Base-by-base conservation (phyloP, 192 early-diverging fungal genomes). In the Thamnidium elegans region DNA sequence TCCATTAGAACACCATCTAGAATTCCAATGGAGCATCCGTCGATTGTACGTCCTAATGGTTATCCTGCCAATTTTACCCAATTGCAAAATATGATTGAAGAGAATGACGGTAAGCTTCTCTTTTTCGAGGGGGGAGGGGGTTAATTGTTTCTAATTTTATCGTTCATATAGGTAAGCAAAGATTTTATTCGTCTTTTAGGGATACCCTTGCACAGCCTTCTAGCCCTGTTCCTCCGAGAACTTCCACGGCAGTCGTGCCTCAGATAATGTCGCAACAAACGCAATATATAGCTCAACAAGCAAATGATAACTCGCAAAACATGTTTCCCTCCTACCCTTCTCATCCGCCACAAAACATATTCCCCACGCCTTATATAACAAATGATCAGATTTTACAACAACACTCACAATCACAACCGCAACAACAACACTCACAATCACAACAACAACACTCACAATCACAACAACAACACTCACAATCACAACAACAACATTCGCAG, bases 371-470 rank as follows among this genome's bases (percentile, higher is more conserved):
- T 5, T 48, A 48, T 45, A 45, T 59, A 13, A 59, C 21, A 23
- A n/a, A 42, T 45, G 58, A 59, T 26, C 42, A 39, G 23, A 43
- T 59, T 11, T 15, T 59, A 45, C 58, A 59, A 39, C 34, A 13
- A 31, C 26, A 14, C 1, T 15, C n/a, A 11, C 26, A n/a, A 55
- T 30, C 6, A 55, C 54, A 14, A 17, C 32, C 4, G 13, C 32
- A 55, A 8, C 39, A 39, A 44, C 56, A 58, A 23, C 34, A 44
- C 5, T 30, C 15, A 17, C 31, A 56, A 17, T 15, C n/a, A 7
- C 26, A 54, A 55, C 21, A 54, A 7, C 23, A 62, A 15, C 19
- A 26, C 19, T 7, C 15, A 34, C 46, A 50, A 45, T 11, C 31
- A 26, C 23, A 62, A 20, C 17, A 32, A 50, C 30, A 50, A 21